A percentile compares a stretch with the other conserved stretches of the same genome.
These are phyloP conservation scores for Acacia crassicarpa DNA, from an alignment of 306 rosid genomes.

Conservation along the genomic window DNA sequence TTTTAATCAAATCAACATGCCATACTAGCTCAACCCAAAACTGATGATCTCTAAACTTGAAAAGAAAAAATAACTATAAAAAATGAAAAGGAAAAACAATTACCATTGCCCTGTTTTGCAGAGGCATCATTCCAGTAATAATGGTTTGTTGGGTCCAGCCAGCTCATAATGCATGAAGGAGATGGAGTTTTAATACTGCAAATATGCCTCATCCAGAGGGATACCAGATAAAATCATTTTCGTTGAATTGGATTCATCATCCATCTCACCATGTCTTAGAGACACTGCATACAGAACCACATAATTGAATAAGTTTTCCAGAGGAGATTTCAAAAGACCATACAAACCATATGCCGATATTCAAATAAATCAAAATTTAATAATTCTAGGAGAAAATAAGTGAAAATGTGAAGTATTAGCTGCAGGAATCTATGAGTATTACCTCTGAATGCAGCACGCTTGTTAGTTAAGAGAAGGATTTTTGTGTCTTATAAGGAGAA, in stretches of 20 bases:
- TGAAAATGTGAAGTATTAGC: not conserved
- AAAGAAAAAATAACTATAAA: no score
- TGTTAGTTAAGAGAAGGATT: no score
- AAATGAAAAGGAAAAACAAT: no score
- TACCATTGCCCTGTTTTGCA: no score
- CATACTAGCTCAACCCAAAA: no score
- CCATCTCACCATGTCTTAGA: conserved; percentile 50
- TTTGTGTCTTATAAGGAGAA: no score
- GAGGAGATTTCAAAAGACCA: not conserved
- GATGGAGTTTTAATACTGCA: conserved; percentile 55
- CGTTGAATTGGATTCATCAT: conserved; percentile 54
- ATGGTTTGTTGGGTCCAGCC: no score
- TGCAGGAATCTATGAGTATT: conserved; percentile 6
- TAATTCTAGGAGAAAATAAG: not conserved
- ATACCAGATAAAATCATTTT: conserved; percentile 72
- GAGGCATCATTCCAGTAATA: no score
- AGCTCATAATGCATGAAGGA: no score
- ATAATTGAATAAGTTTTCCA: not conserved
- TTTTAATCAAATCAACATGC: no score
- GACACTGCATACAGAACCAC: conserved; percentile 49
- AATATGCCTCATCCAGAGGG: conserved; percentile 74
- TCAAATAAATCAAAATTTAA: not conserved
- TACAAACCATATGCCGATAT: conserved; percentile 6
- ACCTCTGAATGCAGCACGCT: conserved; percentile 72
- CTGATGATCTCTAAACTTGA: no score